phyloP scores from a whole-genome alignment of 306 rosid species.

The Fagus crenata region DNA sequence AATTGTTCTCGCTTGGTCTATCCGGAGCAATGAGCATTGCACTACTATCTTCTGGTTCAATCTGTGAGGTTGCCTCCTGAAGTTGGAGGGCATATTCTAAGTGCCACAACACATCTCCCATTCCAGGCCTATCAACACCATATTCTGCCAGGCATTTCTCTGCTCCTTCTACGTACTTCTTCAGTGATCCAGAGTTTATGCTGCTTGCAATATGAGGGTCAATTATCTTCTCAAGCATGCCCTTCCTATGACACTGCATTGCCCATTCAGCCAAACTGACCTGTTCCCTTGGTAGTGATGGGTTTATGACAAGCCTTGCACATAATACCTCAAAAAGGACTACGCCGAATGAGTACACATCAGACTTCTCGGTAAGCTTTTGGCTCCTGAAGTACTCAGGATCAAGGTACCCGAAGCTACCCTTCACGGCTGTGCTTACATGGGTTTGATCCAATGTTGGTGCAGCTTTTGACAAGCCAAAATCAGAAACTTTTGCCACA shows the following conservation, averaged over 20 bases:
- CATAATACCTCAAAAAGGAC: slow-evolving; percentile 72
- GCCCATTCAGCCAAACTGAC: slow-evolving; percentile 77
- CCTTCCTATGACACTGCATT: slow-evolving; percentile 48
- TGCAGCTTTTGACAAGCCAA: slow-evolving; percentile 71
- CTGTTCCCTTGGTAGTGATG: slow-evolving; percentile 54
- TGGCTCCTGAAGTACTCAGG: slow-evolving; percentile 78
- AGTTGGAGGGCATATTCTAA: slow-evolving; percentile 70
- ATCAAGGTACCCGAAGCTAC: slow-evolving; percentile 89
- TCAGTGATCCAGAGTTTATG: slow-evolving; percentile 46
- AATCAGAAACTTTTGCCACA: slow-evolving; percentile 77
- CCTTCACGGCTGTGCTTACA: slow-evolving; percentile 91
- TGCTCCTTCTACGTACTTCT: slow-evolving; percentile 48
- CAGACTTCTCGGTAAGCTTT: slow-evolving; percentile 76
- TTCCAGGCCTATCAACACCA: slow-evolving; percentile 72
- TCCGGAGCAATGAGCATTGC: slow-evolving; percentile 13
- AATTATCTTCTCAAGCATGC: slow-evolving; percentile 42
- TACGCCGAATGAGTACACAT: slow-evolving; percentile 86
- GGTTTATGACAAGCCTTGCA: slow-evolving; percentile 57
- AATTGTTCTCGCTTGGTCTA: slow-evolving; percentile 7
- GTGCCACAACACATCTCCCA: slow-evolving; percentile 91
- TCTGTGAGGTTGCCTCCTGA: slow-evolving; percentile 45
- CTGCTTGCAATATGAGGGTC: slow-evolving; percentile 45
- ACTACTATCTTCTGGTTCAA: slow-evolving; percentile 34
- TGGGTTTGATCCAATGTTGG: slow-evolving; percentile 61
- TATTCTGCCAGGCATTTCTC: slow-evolving; percentile 64